Evolutionary conservation across 768 basidiomycete genomes (phyloP).

Genomic region (Plicaturopsis crispa): DNA sequence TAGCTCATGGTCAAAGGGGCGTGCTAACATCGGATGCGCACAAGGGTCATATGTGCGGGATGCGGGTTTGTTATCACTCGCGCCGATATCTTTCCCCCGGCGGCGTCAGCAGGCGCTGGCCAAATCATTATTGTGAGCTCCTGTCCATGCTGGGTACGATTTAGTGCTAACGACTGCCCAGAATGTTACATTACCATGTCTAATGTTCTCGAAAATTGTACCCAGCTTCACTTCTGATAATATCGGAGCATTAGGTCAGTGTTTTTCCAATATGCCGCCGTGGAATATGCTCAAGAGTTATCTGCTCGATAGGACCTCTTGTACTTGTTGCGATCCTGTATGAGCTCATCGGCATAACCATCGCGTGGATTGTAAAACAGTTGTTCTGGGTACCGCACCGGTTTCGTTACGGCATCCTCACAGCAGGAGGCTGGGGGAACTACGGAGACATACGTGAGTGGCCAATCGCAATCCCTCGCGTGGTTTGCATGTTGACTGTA

Average conservation of each 20-base stretch:
- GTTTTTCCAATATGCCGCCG: background rate
- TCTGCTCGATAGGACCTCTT: constrained; percentile 43
- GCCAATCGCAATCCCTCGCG: background rate
- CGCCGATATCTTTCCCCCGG: constrained; percentile 48
- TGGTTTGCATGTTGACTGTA: background rate
- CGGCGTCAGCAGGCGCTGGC: constrained; percentile 51
- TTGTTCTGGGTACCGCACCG: constrained; percentile 75
- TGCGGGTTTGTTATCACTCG: constrained; percentile 55
- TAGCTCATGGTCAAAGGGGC: constrained; percentile 3
- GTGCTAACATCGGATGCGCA: constrained; percentile 4
- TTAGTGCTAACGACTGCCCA: constrained; percentile 6
- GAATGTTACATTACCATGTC: constrained; percentile 55
- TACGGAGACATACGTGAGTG: constrained; percentile 63
- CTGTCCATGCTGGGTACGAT: background rate
- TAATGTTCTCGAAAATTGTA: constrained; percentile 68
- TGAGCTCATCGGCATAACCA: constrained; percentile 41
- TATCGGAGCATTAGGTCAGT: constrained; percentile 42
- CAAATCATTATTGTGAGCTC: constrained; percentile 48
- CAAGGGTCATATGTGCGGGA: constrained; percentile 45
- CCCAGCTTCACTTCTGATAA: constrained; percentile 57
- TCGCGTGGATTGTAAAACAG: constrained; percentile 49
- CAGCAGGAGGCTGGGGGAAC: constrained; percentile 65
- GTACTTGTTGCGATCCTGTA: constrained; percentile 56
- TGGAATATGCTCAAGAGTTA: background rate
- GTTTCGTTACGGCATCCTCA: constrained; percentile 63